phyloP scores from a whole-genome alignment of 306 rosid genomes.

The Prunus dulcis region DNA sequence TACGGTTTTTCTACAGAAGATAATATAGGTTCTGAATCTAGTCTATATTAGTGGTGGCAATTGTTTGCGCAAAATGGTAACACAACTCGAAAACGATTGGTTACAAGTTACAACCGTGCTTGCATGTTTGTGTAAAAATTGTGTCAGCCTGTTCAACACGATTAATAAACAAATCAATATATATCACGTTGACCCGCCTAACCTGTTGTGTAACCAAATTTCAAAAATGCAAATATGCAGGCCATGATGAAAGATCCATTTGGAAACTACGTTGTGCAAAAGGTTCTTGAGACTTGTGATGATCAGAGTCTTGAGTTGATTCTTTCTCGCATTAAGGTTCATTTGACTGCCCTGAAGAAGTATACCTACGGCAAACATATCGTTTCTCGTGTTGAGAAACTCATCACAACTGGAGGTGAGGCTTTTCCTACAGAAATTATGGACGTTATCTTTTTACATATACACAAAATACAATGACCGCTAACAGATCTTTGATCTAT shows the following conservation, averaged over 20 bases:
- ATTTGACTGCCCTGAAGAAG: conserved; percentile 82
- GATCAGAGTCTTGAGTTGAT: conserved; percentile 81
- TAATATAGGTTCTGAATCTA: background rate
- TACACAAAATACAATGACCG: conserved; percentile 3
- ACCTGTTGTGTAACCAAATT: conserved; percentile 15
- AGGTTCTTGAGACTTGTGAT: conserved; percentile 92
- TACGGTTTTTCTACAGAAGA: background rate
- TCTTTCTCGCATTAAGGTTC: conserved; percentile 94
- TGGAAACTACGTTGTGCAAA: conserved; percentile 94
- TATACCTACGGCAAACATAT: conserved; percentile 94
- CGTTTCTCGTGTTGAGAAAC: conserved; percentile 94
- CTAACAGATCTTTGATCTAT: conserved; percentile 5
- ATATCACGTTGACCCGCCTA: too few species aligned
- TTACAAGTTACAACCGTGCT: background rate
- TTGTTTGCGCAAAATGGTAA: background rate
- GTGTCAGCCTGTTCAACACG: background rate
- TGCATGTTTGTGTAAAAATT: background rate
- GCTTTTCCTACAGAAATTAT: conserved; percentile 13
- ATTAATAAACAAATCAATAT: background rate
- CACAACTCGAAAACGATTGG: background rate
- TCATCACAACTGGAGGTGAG: conserved; percentile 90
- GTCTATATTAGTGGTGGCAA: background rate
- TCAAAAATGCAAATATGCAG: conserved; percentile 42
- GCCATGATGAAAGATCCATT: conserved; percentile 99
- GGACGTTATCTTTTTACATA: background rate